These are phyloP conservation scores for Gracilaria caudata DNA, from an alignment of 23 red algal genomes.

Conservation along the genomic window DNA sequence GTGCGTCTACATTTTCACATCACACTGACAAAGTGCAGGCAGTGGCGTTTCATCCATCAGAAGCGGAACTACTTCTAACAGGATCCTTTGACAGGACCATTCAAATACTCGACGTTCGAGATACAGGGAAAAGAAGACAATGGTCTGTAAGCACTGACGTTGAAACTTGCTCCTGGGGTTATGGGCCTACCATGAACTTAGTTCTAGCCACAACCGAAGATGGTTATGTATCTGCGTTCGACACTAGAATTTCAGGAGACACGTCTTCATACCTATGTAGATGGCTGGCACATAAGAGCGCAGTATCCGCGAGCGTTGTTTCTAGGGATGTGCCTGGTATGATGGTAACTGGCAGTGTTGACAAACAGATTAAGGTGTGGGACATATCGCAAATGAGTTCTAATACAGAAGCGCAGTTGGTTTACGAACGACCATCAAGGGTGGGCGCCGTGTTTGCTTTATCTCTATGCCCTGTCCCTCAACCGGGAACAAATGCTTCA, in stretches of 20 bases:
- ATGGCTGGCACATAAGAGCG: conserved; percentile 64
- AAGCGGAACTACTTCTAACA: conserved; percentile 55
- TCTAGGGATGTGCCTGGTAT: conserved; percentile 69
- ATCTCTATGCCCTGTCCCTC: conserved; percentile 50
- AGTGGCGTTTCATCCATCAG: conserved; percentile 79
- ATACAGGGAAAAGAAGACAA: conserved; percentile 3
- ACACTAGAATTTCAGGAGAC: conserved; percentile 57
- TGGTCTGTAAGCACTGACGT: conserved; percentile 59
- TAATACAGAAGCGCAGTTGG: conserved; percentile 8
- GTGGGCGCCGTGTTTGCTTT: conserved; percentile 42
- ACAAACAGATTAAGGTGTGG: conserved; percentile 87
- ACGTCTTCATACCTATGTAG: conserved; percentile 23
- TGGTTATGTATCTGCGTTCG: conserved; percentile 73
- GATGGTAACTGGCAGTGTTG: conserved; percentile 84
- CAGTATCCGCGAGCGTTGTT: conserved; percentile 59
- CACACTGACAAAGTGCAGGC: conserved; percentile 90
- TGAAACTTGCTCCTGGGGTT: conserved; percentile 57
- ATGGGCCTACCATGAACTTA: conserved; percentile 13
- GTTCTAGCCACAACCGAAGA: conserved; percentile 76
- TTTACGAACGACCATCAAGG: conserved; percentile 41
- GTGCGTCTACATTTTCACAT: conserved; percentile 63
- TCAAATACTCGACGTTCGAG: conserved; percentile 79
- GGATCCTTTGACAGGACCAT: conserved; percentile 89
- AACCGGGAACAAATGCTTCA: conserved; percentile 29
- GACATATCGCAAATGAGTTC: conserved; percentile 32